Percentiles rank a stretch among this genome's conserved stretches.
These are phyloP conservation scores for Nakazawaea wyomingensis DNA, from an alignment of 805 yeast genomes.

Conservation along the genomic window DNA sequence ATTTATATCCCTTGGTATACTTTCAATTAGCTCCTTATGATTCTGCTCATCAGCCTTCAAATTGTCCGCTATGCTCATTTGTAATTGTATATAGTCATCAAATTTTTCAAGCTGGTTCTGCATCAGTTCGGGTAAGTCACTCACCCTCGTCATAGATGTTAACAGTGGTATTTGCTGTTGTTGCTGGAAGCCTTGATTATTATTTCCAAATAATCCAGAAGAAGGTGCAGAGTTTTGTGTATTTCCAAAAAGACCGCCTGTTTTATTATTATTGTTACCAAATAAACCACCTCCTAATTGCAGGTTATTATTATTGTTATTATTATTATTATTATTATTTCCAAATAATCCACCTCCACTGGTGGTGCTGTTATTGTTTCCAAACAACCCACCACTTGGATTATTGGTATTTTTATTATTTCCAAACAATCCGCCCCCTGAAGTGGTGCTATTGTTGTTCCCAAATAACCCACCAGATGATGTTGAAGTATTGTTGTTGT, in stretches of 20 bases:
- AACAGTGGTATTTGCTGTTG: constrained; percentile 43
- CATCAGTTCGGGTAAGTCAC: constrained; percentile 66
- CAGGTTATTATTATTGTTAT: constrained; percentile 22
- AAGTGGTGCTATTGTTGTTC: constrained; percentile 12
- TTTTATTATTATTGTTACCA: constrained; percentile 26
- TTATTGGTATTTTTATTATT: constrained; percentile 15
- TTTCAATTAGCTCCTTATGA: constrained; percentile 58
- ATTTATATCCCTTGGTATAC: constrained; percentile 69
- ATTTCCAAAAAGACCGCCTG: constrained; percentile 22
- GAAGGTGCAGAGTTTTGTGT: constrained; percentile 8
- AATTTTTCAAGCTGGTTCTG: constrained; percentile 65
- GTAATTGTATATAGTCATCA: constrained; percentile 68
- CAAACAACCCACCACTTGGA: constrained; percentile 29
- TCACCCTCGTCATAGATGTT: constrained; percentile 70
- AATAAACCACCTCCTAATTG: constrained; percentile 16
- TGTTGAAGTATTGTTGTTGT: constrained; percentile 12
- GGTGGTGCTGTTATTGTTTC: constrained; percentile 17
- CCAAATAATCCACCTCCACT: constrained; percentile 15
- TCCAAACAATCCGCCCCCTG: constrained; percentile 17
- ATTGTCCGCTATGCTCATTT: constrained; percentile 66
- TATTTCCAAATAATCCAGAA: constrained; percentile 15
- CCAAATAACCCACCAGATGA: constrained; percentile 25
- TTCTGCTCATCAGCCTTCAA: constrained; percentile 55
- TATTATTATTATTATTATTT: constrained; percentile 17
- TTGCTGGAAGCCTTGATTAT: constrained; percentile 29